These are phyloP conservation scores for Vigna unguiculata DNA, from an alignment of 306 rosid species.

Conservation along the genomic window DNA sequence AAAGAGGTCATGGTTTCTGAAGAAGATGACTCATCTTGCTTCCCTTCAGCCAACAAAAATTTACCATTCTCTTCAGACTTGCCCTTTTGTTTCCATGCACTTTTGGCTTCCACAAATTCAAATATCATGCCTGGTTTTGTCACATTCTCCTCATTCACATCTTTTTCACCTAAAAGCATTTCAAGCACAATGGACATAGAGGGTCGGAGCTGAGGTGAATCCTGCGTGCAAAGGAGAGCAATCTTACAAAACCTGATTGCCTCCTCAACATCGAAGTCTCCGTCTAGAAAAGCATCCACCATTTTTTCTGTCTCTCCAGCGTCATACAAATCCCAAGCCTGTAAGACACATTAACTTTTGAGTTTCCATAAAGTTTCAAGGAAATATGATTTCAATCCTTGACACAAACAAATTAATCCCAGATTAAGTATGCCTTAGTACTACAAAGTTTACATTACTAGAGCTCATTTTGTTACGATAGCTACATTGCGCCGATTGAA, in stretches of 20 bases:
- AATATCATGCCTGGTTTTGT: slow-evolving; percentile 74
- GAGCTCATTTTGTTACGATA: neutral
- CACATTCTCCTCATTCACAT: slow-evolving; percentile 55
- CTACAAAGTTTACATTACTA: neutral
- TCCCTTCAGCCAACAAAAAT: slow-evolving; percentile 47
- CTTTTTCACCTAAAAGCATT: slow-evolving; percentile 69
- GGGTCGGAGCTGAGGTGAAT: slow-evolving; percentile 79
- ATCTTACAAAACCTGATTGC: slow-evolving; percentile 67
- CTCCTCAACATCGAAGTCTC: slow-evolving; percentile 57
- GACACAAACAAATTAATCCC: neutral
- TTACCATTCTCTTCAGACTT: slow-evolving; percentile 43
- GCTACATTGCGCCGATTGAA: neutral
- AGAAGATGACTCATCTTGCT: slow-evolving; percentile 51
- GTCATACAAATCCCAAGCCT: slow-evolving; percentile 76
- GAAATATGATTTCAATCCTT: slow-evolving; percentile 15
- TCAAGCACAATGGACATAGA: slow-evolving; percentile 67
- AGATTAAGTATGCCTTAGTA: slow-evolving; percentile 5
- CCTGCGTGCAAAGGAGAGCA: slow-evolving; percentile 85
- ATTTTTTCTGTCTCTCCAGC: slow-evolving; percentile 59
- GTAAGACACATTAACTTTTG: slow-evolving; percentile 35
- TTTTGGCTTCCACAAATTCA: slow-evolving; percentile 53
- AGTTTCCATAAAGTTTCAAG: slow-evolving; percentile 14
- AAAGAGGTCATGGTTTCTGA: slow-evolving; percentile 48
- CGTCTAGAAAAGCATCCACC: slow-evolving; percentile 55
- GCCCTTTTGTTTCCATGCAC: slow-evolving; percentile 37